These are phyloP conservation scores for Geosmithia flava DNA, from an alignment of 2,329 filamentous ascomycete species.

Conservation along the genomic window DNA sequence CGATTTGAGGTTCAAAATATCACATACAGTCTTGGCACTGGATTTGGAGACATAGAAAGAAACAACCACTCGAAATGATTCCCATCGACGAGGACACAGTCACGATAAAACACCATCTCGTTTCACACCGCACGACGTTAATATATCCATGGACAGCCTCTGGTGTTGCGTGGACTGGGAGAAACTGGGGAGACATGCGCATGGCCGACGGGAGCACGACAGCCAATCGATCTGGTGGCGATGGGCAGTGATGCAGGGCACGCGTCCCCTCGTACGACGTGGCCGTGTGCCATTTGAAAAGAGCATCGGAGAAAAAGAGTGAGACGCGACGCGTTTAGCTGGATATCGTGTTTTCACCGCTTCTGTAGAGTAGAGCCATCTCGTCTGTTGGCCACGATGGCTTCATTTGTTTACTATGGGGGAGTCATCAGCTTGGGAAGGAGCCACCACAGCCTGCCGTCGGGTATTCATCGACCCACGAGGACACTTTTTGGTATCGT, in stretches of 20 bases:
- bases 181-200: neutral
- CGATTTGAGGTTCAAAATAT: neutral
- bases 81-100: neutral
- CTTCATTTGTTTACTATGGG: neutral
- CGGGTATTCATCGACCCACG: neutral
- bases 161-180: neutral
- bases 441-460: neutral
- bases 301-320: neutral
- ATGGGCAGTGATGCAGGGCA: neutral
- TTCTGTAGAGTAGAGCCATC: neutral
- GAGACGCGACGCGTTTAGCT: neutral
- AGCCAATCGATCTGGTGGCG: constrained; percentile 3
- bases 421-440: neutral
- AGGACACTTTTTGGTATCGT: neutral
- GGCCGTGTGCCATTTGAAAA: neutral
- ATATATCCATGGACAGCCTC: neutral
- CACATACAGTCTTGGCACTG: neutral
- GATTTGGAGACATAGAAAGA: neutral
- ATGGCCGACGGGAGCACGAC: constrained; percentile 1
- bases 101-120: neutral
- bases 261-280: neutral
- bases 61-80: neutral
- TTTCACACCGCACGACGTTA: neutral
- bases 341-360: neutral
- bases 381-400: neutral